A percentile compares a stretch with the other conserved stretches of the same genome.
phyloP scores from a whole-genome alignment of 495 filamentous ascomycete genomes.

The Neurospora sp. region DNA sequence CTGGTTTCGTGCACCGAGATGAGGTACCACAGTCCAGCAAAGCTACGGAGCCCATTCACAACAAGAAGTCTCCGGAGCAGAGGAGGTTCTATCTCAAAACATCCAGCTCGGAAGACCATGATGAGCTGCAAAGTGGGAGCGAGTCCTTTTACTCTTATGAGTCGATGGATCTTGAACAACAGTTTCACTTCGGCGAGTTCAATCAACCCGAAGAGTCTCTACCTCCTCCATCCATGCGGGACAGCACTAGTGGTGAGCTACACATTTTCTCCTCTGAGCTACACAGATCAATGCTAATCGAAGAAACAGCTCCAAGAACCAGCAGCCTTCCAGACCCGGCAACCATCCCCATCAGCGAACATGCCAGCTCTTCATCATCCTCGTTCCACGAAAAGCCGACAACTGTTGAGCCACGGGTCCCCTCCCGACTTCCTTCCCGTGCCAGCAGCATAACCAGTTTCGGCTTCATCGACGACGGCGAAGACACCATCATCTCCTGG shows the following conservation, averaged over 20 bases:
- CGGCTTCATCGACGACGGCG: conserved; percentile 6
- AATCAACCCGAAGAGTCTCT: neutral
- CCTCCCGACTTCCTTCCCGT: neutral
- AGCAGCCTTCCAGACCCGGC: neutral
- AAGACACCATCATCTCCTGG: conserved; percentile 38
- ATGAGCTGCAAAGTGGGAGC: neutral
- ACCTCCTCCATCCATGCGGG: neutral
- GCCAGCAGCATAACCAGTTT: neutral
- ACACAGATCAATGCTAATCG: neutral
- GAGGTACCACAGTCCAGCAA: neutral
- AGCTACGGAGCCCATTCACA: neutral
- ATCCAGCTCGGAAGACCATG: neutral
- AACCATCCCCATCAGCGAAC: neutral
- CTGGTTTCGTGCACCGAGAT: neutral
- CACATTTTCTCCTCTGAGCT: neutral
- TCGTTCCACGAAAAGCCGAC: neutral
- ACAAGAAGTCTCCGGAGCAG: neutral
- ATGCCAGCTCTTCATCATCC: neutral
- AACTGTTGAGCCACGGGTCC: neutral
- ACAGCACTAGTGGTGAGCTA: neutral
- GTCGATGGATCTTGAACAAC: neutral
- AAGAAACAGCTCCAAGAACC: neutral
- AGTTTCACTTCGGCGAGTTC: neutral
- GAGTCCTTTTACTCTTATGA: neutral
- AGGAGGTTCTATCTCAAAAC: neutral